phyloP scores from a whole-genome alignment of 148 eudicot genomes.

The Fagopyrum homotropicum region DNA sequence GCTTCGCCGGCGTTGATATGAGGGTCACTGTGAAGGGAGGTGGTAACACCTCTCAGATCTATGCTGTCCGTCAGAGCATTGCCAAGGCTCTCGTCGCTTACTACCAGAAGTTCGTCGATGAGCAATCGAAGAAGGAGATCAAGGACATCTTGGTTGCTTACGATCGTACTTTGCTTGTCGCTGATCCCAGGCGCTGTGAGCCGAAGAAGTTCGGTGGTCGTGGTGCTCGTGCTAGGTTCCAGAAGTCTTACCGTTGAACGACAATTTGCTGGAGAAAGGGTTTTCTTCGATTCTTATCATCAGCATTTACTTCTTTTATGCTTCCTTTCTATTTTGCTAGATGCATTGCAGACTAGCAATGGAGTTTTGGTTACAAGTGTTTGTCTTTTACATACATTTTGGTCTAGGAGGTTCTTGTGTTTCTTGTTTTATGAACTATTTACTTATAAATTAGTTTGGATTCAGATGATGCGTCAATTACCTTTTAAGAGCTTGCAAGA shows the following conservation, averaged over 20 bases:
- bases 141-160: conserved; percentile 11
- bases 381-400: background rate
- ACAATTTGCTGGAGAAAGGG: background rate
- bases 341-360: background rate
- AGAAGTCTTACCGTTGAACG: conserved; percentile 21
- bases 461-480: background rate
- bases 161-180: conserved; percentile 19
- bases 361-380: background rate
- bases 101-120: conserved; percentile 17
- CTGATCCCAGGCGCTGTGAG: conserved; percentile 20
- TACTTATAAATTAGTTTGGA: background rate
- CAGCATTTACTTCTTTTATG: background rate
- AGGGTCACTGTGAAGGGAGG: conserved; percentile 16
- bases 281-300: background rate
- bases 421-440: background rate
- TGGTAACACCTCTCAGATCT: conserved; percentile 19
- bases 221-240: conserved; percentile 19
- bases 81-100: conserved; percentile 17
- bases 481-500: background rate
- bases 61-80: conserved; percentile 16
- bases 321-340: background rate
- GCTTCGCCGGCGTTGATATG: conserved; percentile 18
- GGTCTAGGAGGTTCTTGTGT: background rate
- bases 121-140: conserved; percentile 18
- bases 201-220: conserved; percentile 22